Base-by-base conservation (phyloP, 345 rosid genomes). In the Sonneratia alba region DNA sequence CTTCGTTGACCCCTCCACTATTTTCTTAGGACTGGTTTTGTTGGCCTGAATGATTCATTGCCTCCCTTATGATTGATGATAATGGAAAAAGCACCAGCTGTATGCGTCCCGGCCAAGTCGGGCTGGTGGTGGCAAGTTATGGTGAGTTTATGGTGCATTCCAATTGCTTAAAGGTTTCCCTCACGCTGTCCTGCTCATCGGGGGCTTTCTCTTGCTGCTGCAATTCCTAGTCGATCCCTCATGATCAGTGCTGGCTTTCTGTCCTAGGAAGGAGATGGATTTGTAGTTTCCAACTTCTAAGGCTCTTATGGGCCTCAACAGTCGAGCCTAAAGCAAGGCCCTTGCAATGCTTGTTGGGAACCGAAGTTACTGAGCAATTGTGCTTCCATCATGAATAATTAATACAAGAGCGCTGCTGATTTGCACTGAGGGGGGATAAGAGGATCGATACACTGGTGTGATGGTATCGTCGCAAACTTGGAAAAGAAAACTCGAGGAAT, bases 161-260 rank as follows among this genome's bases (percentile, higher is more conserved):
- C 48, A 84, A 81, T 70, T 79, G 85, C 14, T 83, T 88, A 73
- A 86, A 83, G 47, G 90, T 79, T 34, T 86, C 89, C 34, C 87
- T 63, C 24, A 89, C 97, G 70, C 78, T 83, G 78, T 92, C 94
- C 70, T 92, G 84, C 73, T 93, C 87, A 86, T 84, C 73, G 86
- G 47, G 67, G 94, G n/a, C 97, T 72, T 75, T 81, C 77, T 92
- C 92, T 27, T 96, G 84, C 81, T 88, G n/a, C 87, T 6, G 82
- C 79, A 68, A 90, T 79, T 76, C 92, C 98, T 75, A n/a, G n/a
- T 85, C 86, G 77, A 57, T 92, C 98, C 59, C 94, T 73, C 32
- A 86, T 88, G 6, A 77, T 83, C 77, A 92, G 70, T 38, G 98
- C 98, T 78, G 88, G 94, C 78, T 82, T 92, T 78, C 85, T 83